These are phyloP conservation scores for Cyberlindnera lachancei DNA, from an alignment of 805 yeast genomes.

Conservation along the genomic window DNA sequence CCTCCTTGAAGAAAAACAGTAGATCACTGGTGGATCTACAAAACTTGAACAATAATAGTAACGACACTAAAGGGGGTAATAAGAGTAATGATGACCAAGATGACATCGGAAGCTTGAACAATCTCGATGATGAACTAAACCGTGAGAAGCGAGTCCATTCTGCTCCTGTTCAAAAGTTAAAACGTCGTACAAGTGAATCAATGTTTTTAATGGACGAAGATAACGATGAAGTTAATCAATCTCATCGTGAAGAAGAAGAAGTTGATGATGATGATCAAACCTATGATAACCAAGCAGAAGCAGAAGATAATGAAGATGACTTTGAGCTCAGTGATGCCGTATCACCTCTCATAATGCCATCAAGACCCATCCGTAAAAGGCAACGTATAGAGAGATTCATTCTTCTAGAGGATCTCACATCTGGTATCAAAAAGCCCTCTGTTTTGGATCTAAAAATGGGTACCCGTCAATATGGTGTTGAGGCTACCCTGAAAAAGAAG, in stretches of 20 bases:
- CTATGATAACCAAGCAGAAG: conserved; percentile 8
- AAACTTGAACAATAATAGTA: neutral
- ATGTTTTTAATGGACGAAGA: conserved; percentile 42
- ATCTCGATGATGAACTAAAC: neutral
- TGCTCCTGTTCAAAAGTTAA: conserved; percentile 4
- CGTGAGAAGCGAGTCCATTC: neutral
- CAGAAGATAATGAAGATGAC: conserved; percentile 9
- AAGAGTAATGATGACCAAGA: conserved; percentile 1
- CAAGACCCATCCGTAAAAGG: conserved; percentile 24
- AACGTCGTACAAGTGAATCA: conserved; percentile 23
- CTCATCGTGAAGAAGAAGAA: conserved; percentile 8
- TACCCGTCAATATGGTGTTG: conserved; percentile 96
- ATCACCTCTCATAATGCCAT: conserved; percentile 17
- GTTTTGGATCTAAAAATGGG: conserved; percentile 97
- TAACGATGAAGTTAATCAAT: conserved; percentile 9
- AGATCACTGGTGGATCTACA: conserved; percentile 21
- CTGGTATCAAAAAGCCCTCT: conserved; percentile 77
- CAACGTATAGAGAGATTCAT: conserved; percentile 75
- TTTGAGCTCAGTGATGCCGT: conserved; percentile 11
- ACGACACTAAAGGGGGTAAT: conserved; percentile 2
- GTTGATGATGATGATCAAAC: conserved; percentile 7
- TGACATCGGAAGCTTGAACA: neutral
- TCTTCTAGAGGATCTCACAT: conserved; percentile 82
- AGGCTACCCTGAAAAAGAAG: conserved; percentile 67
- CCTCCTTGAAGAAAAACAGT: conserved; percentile 15